A percentile compares a stretch with the other conserved stretches of the same genome.
These are phyloP conservation scores for Tylopilus plumbeoviolaceoides DNA, from an alignment of 768 basidiomycete species.

Conservation along the genomic window DNA sequence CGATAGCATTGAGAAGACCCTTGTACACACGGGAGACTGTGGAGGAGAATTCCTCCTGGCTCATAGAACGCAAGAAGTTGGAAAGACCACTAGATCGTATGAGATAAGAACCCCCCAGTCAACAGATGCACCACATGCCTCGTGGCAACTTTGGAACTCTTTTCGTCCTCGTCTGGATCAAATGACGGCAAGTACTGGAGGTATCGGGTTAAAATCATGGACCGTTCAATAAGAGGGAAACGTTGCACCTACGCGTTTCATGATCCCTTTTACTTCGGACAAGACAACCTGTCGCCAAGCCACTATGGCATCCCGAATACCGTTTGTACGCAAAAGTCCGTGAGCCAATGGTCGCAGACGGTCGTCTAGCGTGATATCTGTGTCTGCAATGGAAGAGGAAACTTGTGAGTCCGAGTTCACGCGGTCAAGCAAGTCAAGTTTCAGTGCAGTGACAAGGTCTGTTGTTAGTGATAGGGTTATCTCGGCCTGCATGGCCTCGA, in stretches of 20 bases:
- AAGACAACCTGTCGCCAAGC: slow-evolving; percentile 72
- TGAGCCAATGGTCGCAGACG: slow-evolving; percentile 67
- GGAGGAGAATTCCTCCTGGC: slow-evolving; percentile 62
- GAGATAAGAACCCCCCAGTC: neutral
- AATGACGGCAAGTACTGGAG: slow-evolving; percentile 58
- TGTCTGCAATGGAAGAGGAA: slow-evolving; percentile 15
- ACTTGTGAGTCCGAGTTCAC: slow-evolving; percentile 29
- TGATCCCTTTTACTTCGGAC: slow-evolving; percentile 50
- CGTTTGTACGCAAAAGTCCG: slow-evolving; percentile 72
- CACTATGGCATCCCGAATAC: slow-evolving; percentile 60
- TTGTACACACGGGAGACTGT: slow-evolving; percentile 60
- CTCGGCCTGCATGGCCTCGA: slow-evolving; percentile 67
- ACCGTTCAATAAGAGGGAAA: neutral
- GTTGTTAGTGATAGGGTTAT: slow-evolving; percentile 73
- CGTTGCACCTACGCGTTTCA: slow-evolving; percentile 52
- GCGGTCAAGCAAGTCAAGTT: slow-evolving; percentile 59
- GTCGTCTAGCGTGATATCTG: slow-evolving; percentile 51
- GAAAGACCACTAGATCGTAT: slow-evolving; percentile 35
- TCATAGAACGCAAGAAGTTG: slow-evolving; percentile 59
- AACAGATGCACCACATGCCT: slow-evolving; percentile 17
- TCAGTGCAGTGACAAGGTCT: slow-evolving; percentile 71
- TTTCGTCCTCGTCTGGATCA: slow-evolving; percentile 51
- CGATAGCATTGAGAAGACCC: slow-evolving; percentile 58
- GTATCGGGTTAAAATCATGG: neutral
- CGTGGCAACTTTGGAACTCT: slow-evolving; percentile 26